Evolutionary conservation across 1,139 yeast species (phyloP), one percentile per base, ranked within the genome.

Genomic region (Yamadazyma taylorii): DNA sequence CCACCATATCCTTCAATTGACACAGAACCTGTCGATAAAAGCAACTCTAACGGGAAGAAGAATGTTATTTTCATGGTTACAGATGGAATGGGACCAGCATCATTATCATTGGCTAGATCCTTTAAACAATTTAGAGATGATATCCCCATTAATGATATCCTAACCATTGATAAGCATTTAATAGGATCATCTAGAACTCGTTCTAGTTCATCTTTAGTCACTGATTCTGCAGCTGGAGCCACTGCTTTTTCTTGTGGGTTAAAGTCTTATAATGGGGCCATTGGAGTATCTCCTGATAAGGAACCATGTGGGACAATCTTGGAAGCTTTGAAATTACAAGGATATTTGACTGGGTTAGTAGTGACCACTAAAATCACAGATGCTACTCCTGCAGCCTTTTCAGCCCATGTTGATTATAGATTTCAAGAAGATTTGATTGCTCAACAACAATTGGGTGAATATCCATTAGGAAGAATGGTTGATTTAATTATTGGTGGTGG

Each of bases 151-250:
- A 73, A 73, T 47, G 84, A 81, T 49, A 61, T 75, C 17, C 66
- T 87, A 46, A 60, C 65, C 7, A 55, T 88, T 32, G 96, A 88
- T 55, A 63, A 74, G 40, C 78, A 81, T 54, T 64, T 86, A 30
- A 73, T 87, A 39, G 96, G 96, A 12, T 71, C 82, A 22, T 83
- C 92, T 7, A 73, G 96, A 48, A 87, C 96, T 0, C 69, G 87
- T 42, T 84, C 95, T 13, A 75, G 78, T 27, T 69, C 73, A 40
- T 83, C 92, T 1, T 66, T 83, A 46, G 75, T 88, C 41, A 88
- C 96, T 0, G 96, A 88, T 57, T 83, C 92, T 14, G 96, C 96
- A 5, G 96, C 96, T 4, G 96, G 96, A 13, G 96, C 96, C 17
- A 87, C 96, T 5, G 96, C 95, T 0, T 87, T 86, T 54, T 70